Evolutionary conservation across 495 filamentous ascomycete species (phyloP), one percentile per base, ranked within the genome.

Genomic region (Hyaloscypha finlandica): DNA sequence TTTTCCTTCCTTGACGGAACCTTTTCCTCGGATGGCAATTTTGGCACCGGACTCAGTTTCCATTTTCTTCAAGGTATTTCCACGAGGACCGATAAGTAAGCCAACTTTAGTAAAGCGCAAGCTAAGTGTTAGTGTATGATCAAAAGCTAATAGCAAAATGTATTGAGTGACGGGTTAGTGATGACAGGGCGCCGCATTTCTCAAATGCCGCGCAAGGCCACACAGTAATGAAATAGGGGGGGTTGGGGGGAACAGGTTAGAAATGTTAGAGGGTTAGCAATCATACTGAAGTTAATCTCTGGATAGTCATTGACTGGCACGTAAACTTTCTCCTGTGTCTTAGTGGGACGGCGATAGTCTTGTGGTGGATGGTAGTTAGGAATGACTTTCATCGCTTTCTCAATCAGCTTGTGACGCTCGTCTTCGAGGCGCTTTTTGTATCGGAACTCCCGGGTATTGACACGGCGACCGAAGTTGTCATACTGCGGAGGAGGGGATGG

Each of bases 271-370:
- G 92, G 93, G 93, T 96, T 96, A 96, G 93, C 89, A 91, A 94
- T 94, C 94, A 92, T 97, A 99, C 95, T 98, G 92, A 98, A 99
- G 91, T 99, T 99, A 91, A 99, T 97, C 81, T 98, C 96, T 85
- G 96, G 96, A 82, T 99, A 99, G 81, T 99, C 96, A 89, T 98
- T 98, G 83, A 99, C 95, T 74, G 95, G 95, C 76, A 99, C 95
- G 78, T 99, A 99, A 88, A 99, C 94, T 86, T 98, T 99, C 88
- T 99, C 95, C 80, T 97, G 93, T 74, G 95, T 97, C 91, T 98
- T 99, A 74, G 93, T 96, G 45, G 95, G 95, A 63, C 95, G 92
- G 76, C 95, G 92, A 78, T 98, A 98, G 78, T 99, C 95, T 81
- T 92, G 89, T 51, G 95, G 95, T 73, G 95, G 94, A 77, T 97